A percentile compares a stretch with the other conserved stretches of the same genome.
These are phyloP conservation scores for Posidonia oceanica DNA, from an alignment of 116 monocot genomes.

Conservation along the genomic window DNA sequence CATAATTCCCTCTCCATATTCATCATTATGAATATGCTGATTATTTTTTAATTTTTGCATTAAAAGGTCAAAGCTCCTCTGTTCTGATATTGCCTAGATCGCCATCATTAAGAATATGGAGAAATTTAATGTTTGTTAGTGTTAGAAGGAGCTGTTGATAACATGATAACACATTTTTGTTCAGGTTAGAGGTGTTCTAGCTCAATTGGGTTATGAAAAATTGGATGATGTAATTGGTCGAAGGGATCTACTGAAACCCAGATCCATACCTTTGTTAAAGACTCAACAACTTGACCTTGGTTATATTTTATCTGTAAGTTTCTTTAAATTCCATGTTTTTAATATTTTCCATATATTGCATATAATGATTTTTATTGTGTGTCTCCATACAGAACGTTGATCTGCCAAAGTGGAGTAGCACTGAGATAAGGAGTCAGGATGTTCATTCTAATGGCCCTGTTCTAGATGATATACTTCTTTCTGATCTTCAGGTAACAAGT, in stretches of 20 bases:
- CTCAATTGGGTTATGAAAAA: slow-evolving; percentile 89
- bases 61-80: too few relatives aligned
- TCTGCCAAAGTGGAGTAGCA: slow-evolving; percentile 79
- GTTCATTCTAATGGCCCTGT: slow-evolving; percentile 90
- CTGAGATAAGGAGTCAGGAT: slow-evolving; percentile 75
- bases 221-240: slow-evolving; percentile 96
- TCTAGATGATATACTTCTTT: slow-evolving; percentile 83
- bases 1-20: too few relatives aligned
- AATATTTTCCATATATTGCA: not conserved
- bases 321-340: not conserved
- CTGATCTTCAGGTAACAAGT: slow-evolving; percentile 68
- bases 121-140: too few relatives aligned
- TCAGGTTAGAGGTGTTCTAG: slow-evolving; percentile 86
- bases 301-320: slow-evolving; percentile 72
- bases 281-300: slow-evolving; percentile 86
- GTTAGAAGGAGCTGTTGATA: not conserved
- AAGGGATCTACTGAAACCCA: slow-evolving; percentile 67
- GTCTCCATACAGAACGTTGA: slow-evolving; percentile 47
- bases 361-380: not conserved
- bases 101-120: too few relatives aligned
- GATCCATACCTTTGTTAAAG: slow-evolving; percentile 70
- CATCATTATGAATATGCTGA: too few relatives aligned
- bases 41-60: too few relatives aligned
- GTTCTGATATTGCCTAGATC: too few relatives aligned
- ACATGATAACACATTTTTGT: not conserved